These are phyloP conservation scores for Trichosporon sp. DNA, from an alignment of 1,284 basidiomycete genomes.

Conservation along the genomic window DNA sequence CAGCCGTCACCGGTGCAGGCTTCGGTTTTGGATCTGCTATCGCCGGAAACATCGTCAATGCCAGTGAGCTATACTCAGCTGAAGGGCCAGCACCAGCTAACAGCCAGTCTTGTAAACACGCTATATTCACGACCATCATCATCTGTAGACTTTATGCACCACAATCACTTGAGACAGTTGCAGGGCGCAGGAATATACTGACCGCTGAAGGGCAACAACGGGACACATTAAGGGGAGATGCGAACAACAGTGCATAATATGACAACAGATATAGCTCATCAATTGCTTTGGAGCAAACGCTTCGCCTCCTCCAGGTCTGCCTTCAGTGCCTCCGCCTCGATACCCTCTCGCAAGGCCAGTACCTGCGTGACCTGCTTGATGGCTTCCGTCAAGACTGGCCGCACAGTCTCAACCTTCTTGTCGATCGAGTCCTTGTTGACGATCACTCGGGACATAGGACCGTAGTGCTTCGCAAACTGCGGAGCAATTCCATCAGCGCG, in stretches of 20 bases:
- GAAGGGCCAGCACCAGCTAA: not conserved
- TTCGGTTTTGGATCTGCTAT: conserved; percentile 32
- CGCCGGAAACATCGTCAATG: conserved; percentile 25
- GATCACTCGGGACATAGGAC: not conserved
- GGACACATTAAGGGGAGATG: not conserved
- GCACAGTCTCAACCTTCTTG: not conserved
- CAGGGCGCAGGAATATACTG: not conserved
- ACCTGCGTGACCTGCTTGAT: not conserved
- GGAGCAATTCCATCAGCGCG: not conserved
- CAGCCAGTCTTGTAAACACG: not conserved
- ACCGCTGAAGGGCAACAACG: too few relatives aligned
- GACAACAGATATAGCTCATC: not conserved
- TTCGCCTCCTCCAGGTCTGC: not conserved
- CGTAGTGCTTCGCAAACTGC: not conserved
- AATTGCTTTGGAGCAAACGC: not conserved
- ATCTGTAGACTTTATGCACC: conserved; percentile 3
- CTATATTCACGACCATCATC: not conserved
- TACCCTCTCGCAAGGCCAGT: not conserved
- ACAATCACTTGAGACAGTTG: not conserved
- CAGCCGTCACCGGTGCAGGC: conserved; percentile 33
- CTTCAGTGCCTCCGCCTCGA: not conserved
- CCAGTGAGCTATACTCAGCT: conserved; percentile 10
- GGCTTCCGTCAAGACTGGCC: not conserved
- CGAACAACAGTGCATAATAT: not conserved
- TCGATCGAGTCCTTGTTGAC: not conserved